These are phyloP conservation scores for Pseudocercospora macadamiae DNA, from an alignment of 2,329 filamentous ascomycete genomes.

Conservation along the genomic window DNA sequence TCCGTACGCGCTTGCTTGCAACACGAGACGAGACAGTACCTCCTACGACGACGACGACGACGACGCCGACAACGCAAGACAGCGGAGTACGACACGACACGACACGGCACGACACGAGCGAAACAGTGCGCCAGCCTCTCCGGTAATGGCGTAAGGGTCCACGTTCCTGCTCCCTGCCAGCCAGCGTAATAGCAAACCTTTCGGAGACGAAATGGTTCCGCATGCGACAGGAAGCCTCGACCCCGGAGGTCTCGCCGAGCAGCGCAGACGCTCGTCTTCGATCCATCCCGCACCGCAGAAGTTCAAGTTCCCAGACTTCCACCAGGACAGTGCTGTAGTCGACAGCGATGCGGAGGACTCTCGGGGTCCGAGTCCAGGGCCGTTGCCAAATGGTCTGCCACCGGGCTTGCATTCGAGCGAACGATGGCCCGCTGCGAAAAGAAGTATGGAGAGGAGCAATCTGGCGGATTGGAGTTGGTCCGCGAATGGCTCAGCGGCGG, in stretches of 20 bases:
- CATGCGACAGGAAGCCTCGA: conserved; percentile 31
- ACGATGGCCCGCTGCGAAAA: conserved; percentile 64
- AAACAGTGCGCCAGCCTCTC: neutral
- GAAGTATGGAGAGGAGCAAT: conserved; percentile 42
- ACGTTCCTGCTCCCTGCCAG: no score
- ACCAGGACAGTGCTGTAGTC: conserved; percentile 35
- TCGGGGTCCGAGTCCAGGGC: conserved; percentile 34
- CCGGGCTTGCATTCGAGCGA: conserved; percentile 48
- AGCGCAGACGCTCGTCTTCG: conserved; percentile 34
- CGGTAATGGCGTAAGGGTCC: conserved; percentile 20
- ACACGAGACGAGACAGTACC: neutral
- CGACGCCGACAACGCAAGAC: neutral
- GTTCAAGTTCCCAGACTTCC: conserved; percentile 50
- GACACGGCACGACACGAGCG: no score
- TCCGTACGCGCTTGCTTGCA: neutral
- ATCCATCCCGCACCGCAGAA: conserved; percentile 27
- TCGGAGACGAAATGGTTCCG: conserved; percentile 27
- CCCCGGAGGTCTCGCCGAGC: no score
- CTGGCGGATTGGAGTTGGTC: conserved; percentile 50
- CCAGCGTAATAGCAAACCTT: neutral
- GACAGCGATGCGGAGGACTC: conserved; percentile 29
- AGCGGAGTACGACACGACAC: neutral
- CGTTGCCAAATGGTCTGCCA: conserved; percentile 38
- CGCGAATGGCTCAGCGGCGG: conserved; percentile 43
- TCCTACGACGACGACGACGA: no score